These are phyloP conservation scores for Primulina huaijiensis DNA, from an alignment of 257 asterid species.

Conservation along the genomic window DNA sequence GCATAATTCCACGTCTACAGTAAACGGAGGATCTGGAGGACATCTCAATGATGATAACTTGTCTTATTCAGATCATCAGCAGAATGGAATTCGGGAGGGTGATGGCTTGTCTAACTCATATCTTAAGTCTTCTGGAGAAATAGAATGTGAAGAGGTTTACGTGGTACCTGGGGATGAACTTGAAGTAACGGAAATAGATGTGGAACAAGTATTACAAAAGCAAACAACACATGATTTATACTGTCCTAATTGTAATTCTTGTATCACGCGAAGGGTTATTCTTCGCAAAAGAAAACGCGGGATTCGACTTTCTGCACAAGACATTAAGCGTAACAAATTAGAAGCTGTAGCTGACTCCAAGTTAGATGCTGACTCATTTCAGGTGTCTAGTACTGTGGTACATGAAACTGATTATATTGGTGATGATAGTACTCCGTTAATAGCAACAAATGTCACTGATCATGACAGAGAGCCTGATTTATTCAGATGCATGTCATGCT, in stretches of 20 bases:
- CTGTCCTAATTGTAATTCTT: slow-evolving; percentile 93
- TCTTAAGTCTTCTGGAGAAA: slow-evolving; percentile 42
- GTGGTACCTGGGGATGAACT: slow-evolving; percentile 31
- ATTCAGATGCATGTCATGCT: slow-evolving; percentile 93
- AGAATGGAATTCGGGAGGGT: neutral
- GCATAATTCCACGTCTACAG: neutral
- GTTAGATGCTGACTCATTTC: neutral
- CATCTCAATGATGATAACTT: neutral
- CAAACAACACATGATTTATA: slow-evolving; percentile 79
- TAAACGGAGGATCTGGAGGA: neutral
- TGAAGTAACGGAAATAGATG: slow-evolving; percentile 44
- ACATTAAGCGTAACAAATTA: slow-evolving; percentile 46
- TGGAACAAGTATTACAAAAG: slow-evolving; percentile 58
- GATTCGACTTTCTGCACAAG: slow-evolving; percentile 41
- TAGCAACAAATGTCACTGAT: slow-evolving; percentile 19
- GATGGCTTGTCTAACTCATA: neutral
- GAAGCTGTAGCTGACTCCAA: slow-evolving; percentile 23
- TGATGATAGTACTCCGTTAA: neutral
- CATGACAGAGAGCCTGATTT: slow-evolving; percentile 51
- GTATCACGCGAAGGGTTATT: slow-evolving; percentile 82
- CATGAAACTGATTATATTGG: slow-evolving; percentile 23
- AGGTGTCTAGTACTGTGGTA: slow-evolving; percentile 27
- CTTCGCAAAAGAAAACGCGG: slow-evolving; percentile 77
- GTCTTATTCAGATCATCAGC: neutral
- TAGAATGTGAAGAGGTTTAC: slow-evolving; percentile 50